Evolutionary conservation across 345 rosid genomes (phyloP), one percentile per base, ranked within the genome.

Genomic region (Stellera chamaejasme): DNA sequence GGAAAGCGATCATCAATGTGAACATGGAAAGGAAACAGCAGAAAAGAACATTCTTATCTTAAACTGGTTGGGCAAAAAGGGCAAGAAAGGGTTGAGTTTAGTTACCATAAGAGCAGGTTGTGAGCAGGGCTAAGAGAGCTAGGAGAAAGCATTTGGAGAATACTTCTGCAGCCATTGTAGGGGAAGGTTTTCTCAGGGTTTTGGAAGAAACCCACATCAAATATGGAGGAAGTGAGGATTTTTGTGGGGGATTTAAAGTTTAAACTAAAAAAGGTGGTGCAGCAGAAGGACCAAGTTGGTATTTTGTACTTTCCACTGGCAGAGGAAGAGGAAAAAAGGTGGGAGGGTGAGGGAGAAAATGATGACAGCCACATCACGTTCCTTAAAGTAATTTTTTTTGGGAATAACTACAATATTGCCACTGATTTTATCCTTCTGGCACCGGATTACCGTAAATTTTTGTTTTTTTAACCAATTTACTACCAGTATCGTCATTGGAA

Each of bases 91-190:
- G 41, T 1, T 27, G 11, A 19, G 23, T 19, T 10, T 42, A 64
- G 72, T 65, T 52, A 76, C 73, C 76, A 54, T 80, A 69, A n/a
- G 66, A 69, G 58, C 72, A 80, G 43, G 58, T 10, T 39, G 70
- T 48, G 62, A 72, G 68, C 58, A 72, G 76, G 58, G 72, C 71
- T 64, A 79, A 42, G 71, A 72, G 60, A 66, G 73, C 66, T 43
- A 77, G 56, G 66, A 64, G 56, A 71, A 70, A 54, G 56, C 27
- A 63, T 32, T 13, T 57, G 15, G 74, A 61, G 63, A 72, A 65
- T 43, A 51, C 59, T 67, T 50, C 23, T 19, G 23, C 36, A 60
- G 75, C 84, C 95, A 86, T 82, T 66, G 64, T 51, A 52, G 55
- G 10, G 57, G 10, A 52, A 54, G 39, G 25, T 48, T 4, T 54